Percentiles rank a stretch among this genome's conserved stretches.
Conservation (phyloP, 805 yeast genomes). For the Candida endomychidarum region DNA sequence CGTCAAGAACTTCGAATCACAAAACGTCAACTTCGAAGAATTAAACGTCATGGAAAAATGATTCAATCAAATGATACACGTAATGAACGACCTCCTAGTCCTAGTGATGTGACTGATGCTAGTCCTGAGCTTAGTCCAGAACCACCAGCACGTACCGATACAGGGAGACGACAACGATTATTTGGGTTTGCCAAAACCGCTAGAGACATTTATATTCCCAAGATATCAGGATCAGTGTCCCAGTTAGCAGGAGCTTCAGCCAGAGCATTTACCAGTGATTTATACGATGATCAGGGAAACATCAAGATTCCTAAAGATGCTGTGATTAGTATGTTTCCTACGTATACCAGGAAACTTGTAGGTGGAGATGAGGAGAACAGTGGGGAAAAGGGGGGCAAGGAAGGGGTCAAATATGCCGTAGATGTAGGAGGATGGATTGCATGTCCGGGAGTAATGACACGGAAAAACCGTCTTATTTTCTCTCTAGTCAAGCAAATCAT, state of each 20-base stretch:
- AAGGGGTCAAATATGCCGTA: slow-evolving; percentile 35
- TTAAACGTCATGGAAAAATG: slow-evolving; percentile 21
- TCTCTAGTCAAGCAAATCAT: slow-evolving; percentile 69
- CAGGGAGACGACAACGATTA: slow-evolving; percentile 39
- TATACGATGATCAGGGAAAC: slow-evolving; percentile 29
- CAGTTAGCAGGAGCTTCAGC: slow-evolving; percentile 49
- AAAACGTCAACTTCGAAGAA: slow-evolving; percentile 12
- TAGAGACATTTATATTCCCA: slow-evolving; percentile 57
- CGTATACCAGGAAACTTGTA: slow-evolving; percentile 32
- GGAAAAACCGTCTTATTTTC: slow-evolving; percentile 69
- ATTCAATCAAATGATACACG: slow-evolving; percentile 2
- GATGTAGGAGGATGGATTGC: slow-evolving; percentile 73
- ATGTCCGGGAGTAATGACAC: slow-evolving; percentile 65
- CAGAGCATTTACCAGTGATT: slow-evolving; percentile 26
- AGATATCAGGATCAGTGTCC: slow-evolving; percentile 46
- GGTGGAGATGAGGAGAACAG: too few relatives aligned
- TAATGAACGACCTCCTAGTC: neutral
- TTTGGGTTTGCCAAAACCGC: slow-evolving; percentile 54
- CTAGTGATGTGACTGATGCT: neutral
- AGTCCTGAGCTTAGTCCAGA: neutral
- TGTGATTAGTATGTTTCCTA: slow-evolving; percentile 49
- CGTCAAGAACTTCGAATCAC: slow-evolving; percentile 7
- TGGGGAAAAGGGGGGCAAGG: too few relatives aligned
- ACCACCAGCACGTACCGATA: neutral
- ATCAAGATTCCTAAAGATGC: slow-evolving; percentile 55